Evolutionary conservation across 768 basidiomycete genomes (phyloP).

Genomic region (Neoboletus magnificus): DNA sequence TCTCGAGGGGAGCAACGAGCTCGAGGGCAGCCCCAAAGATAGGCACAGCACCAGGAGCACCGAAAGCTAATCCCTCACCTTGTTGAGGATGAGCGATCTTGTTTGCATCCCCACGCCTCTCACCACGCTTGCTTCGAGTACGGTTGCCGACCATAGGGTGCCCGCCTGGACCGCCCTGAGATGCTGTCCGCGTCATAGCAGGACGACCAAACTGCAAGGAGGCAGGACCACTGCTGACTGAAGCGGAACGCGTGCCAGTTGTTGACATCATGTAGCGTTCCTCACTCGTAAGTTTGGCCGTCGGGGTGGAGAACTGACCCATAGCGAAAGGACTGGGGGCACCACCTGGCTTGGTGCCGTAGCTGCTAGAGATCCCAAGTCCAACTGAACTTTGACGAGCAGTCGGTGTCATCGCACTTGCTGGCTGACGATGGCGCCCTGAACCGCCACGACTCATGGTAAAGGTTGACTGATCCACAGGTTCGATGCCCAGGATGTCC

Average conservation of each 20-base stretch:
- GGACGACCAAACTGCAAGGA: slow-evolving; percentile 52
- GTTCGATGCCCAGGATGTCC: slow-evolving; percentile 88
- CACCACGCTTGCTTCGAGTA: slow-evolving; percentile 81
- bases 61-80: slow-evolving; percentile 36
- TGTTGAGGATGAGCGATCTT: slow-evolving; percentile 39
- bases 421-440: slow-evolving; percentile 52
- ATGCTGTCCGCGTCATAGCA: slow-evolving; percentile 68
- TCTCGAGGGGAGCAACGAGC: slow-evolving; percentile 72
- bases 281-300: slow-evolving; percentile 61
- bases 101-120: slow-evolving; percentile 60
- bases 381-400: slow-evolving; percentile 50
- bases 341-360: slow-evolving; percentile 31
- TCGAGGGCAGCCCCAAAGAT: slow-evolving; percentile 44
- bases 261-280: slow-evolving; percentile 58
- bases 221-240: slow-evolving; percentile 50
- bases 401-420: slow-evolving; percentile 41
- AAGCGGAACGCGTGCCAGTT: slow-evolving; percentile 48
- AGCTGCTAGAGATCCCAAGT: slow-evolving; percentile 37
- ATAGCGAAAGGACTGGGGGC: slow-evolving; percentile 43
- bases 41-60: slow-evolving; percentile 28
- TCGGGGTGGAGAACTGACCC: slow-evolving; percentile 62
- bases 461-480: slow-evolving; percentile 53
- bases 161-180: slow-evolving; percentile 56
- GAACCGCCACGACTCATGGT: slow-evolving; percentile 61
- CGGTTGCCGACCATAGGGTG: slow-evolving; percentile 52